These are phyloP conservation scores for Rhodofomes roseus DNA, from an alignment of 1,284 basidiomycete genomes.

Conservation along the genomic window DNA sequence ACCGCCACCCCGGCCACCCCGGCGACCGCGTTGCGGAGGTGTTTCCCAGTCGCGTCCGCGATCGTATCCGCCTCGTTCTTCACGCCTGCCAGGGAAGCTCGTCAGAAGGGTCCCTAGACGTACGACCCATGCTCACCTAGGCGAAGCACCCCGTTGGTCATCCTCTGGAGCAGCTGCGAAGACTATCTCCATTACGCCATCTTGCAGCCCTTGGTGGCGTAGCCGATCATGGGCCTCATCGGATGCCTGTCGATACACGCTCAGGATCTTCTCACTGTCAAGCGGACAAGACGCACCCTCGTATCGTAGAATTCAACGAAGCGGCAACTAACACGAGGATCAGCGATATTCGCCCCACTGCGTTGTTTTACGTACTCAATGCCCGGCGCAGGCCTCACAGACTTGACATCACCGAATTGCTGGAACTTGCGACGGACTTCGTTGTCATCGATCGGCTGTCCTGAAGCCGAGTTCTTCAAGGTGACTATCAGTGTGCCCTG, in stretches of 20 bases:
- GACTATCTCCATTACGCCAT: slow-evolving; percentile 83
- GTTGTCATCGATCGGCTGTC: slow-evolving; percentile 73
- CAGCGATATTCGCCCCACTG: not conserved
- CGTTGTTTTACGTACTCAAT: slow-evolving; percentile 52
- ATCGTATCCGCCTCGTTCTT: slow-evolving; percentile 30
- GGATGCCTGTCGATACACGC: slow-evolving; percentile 46
- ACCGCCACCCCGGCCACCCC: slow-evolving; percentile 30
- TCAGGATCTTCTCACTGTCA: not conserved
- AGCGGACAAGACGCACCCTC: slow-evolving; percentile 47
- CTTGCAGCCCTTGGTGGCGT: slow-evolving; percentile 74
- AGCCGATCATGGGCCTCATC: slow-evolving; percentile 80
- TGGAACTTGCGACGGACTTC: slow-evolving; percentile 83
- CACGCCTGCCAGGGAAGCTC: slow-evolving; percentile 10
- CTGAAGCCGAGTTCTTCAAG: slow-evolving; percentile 63
- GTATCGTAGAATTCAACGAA: slow-evolving; percentile 90
- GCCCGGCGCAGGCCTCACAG: slow-evolving; percentile 61
- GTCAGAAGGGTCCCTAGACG: not conserved
- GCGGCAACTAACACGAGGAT: slow-evolving; percentile 52
- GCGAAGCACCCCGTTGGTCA: slow-evolving; percentile 28
- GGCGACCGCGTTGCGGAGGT: slow-evolving; percentile 27
- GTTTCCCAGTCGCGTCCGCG: slow-evolving; percentile 49
- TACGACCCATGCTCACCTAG: slow-evolving; percentile 14
- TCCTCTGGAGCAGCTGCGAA: slow-evolving; percentile 86
- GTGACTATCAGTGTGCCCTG: slow-evolving; percentile 85
- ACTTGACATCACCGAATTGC: slow-evolving; percentile 88